phyloP scores from a whole-genome alignment of 352 stramenopile species.

The Phytophthora melonis region DNA sequence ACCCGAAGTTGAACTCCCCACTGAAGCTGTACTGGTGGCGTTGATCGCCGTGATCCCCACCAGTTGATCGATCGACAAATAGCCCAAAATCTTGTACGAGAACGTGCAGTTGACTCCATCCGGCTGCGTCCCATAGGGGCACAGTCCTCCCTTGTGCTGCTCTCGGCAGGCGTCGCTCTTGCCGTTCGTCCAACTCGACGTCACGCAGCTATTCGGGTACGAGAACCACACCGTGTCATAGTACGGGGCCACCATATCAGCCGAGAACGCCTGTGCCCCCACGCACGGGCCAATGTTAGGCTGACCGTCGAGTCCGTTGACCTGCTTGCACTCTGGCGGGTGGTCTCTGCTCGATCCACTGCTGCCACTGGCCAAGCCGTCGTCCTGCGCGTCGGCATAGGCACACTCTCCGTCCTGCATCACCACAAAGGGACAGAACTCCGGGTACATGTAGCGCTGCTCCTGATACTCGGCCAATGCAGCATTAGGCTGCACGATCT shows the following conservation, averaged over 20 bases:
- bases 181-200: constrained; percentile 50
- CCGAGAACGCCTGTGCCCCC: constrained; percentile 59
- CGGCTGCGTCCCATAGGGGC: constrained; percentile 55
- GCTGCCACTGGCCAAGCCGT: constrained; percentile 33
- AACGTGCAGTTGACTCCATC: constrained; percentile 68
- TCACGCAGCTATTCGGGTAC: constrained; percentile 72
- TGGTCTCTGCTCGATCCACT: constrained; percentile 21
- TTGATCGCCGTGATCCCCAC: constrained; percentile 70
- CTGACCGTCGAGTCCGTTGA: constrained; percentile 65
- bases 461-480: constrained; percentile 72
- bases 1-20: constrained; percentile 38
- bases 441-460: constrained; percentile 66
- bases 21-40: constrained; percentile 18
- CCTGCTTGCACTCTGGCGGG: constrained; percentile 69
- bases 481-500: constrained; percentile 64
- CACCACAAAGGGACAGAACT: constrained; percentile 79
- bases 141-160: constrained; percentile 55
- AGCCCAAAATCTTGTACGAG: constrained; percentile 69
- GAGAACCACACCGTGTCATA: constrained; percentile 79
- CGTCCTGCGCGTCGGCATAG: constrained; percentile 36
- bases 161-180: constrained; percentile 58
- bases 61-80: constrained; percentile 68
- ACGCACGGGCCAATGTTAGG: constrained; percentile 68
- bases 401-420: constrained; percentile 67
- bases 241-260: constrained; percentile 69